Evolutionary conservation across 1,284 basidiomycete genomes (phyloP).

Genomic region (Boletus smithii): DNA sequence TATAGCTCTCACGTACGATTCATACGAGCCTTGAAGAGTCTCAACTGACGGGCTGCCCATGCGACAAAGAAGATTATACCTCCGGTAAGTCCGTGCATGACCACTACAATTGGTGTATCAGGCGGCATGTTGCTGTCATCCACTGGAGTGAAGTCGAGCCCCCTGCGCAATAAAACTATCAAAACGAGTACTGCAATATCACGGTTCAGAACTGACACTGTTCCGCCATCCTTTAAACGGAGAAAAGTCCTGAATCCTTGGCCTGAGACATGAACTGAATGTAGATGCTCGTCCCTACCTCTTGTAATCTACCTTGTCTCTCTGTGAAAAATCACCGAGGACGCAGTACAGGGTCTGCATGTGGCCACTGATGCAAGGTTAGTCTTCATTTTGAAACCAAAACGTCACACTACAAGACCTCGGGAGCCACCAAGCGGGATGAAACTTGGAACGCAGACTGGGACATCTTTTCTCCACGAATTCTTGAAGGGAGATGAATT

Average conservation of each 20-base stretch:
- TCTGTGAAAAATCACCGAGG: conserved; percentile 67
- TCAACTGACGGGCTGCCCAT: conserved; percentile 9
- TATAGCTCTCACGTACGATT: conserved; percentile 83
- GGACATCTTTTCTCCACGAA: conserved; percentile 58
- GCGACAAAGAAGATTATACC: conserved; percentile 41
- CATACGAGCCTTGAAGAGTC: conserved; percentile 67
- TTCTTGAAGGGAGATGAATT: conserved; percentile 42
- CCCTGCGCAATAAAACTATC: conserved; percentile 39
- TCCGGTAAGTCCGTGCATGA: conserved; percentile 85
- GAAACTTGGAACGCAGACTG: conserved; percentile 52
- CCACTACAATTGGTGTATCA: conserved; percentile 78
- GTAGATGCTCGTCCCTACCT: conserved; percentile 39
- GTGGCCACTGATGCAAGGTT: conserved; percentile 51
- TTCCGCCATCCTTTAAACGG: conserved; percentile 65
- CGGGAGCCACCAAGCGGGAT: conserved; percentile 67
- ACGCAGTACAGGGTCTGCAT: conserved; percentile 71
- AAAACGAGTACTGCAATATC: background rate
- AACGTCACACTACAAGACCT: conserved; percentile 41
- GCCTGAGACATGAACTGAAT: conserved; percentile 4
- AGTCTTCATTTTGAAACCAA: conserved; percentile 5
- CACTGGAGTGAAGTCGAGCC: conserved; percentile 68
- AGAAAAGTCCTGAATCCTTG: conserved; percentile 48
- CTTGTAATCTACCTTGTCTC: conserved; percentile 65
- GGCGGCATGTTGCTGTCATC: conserved; percentile 51
- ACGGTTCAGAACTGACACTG: conserved; percentile 46